Evolutionary conservation across 2,329 filamentous ascomycete species (phyloP).

Genomic region (Cyanodermella asteris): DNA sequence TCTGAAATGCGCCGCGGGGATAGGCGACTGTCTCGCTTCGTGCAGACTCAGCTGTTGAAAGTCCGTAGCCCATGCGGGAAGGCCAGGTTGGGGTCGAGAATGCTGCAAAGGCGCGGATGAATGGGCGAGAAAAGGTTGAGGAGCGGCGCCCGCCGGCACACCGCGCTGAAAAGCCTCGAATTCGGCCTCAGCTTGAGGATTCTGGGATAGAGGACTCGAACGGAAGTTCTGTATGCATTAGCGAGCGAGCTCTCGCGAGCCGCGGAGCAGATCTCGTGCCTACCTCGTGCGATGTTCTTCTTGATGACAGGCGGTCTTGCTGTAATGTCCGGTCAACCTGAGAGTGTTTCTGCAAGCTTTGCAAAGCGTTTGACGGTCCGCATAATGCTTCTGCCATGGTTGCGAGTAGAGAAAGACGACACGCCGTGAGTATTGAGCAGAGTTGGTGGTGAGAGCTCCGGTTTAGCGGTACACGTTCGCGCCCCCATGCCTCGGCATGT

Average conservation of each 20-base stretch:
- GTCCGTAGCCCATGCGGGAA: slow-evolving; percentile 21
- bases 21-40: slow-evolving; percentile 17
- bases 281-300: slow-evolving; percentile 34
- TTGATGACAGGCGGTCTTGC: slow-evolving; percentile 43
- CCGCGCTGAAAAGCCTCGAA: slow-evolving; percentile 48
- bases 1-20: slow-evolving; percentile 26
- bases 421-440: too few relatives aligned
- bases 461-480: too few relatives aligned
- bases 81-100: slow-evolving; percentile 8
- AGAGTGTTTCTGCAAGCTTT: slow-evolving; percentile 49
- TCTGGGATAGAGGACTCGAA: slow-evolving; percentile 30
- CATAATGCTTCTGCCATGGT: slow-evolving; percentile 46
- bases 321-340: slow-evolving; percentile 48
- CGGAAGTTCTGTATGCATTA: slow-evolving; percentile 33
- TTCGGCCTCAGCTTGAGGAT: slow-evolving; percentile 40
- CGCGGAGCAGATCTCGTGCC: slow-evolving; percentile 8
- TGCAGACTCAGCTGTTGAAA: slow-evolving; percentile 24
- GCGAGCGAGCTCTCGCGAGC: slow-evolving; percentile 2
- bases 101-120: slow-evolving; percentile 17
- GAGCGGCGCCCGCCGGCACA: slow-evolving; percentile 11
- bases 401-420: neutral
- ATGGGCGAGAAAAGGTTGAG: slow-evolving; percentile 13
- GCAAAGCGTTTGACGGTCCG: slow-evolving; percentile 53
- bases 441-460: too few relatives aligned
- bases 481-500: too few relatives aligned